A percentile compares a stretch with the other conserved stretches of the same genome.
Conservation (phyloP, 2,329 filamentous ascomycete species). For the Neurospora sp. region DNA sequence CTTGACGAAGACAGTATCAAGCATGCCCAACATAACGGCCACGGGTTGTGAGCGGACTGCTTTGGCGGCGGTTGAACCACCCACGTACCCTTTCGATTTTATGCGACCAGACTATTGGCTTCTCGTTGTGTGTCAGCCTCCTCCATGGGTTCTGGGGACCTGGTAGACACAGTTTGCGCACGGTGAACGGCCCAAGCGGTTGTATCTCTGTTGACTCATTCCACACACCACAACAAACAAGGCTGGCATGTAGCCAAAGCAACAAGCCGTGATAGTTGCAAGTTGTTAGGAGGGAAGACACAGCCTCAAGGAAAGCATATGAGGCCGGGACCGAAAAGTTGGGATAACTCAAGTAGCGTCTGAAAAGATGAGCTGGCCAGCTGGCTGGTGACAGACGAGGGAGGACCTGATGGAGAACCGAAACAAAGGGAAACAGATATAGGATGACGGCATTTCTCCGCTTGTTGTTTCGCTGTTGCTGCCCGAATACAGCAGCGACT, state of each 20-base stretch:
- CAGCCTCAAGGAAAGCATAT: not conserved
- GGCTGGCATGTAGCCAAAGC: not conserved
- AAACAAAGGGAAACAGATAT: constrained; percentile 9
- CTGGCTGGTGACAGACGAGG: constrained; percentile 6
- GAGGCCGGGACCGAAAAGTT: not conserved
- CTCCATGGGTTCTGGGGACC: not conserved
- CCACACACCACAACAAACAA: not conserved
- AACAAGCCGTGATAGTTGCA: not conserved
- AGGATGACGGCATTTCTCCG: constrained; percentile 18
- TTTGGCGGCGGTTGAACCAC: not conserved
- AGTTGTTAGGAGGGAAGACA: not conserved
- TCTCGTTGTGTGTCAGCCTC: not conserved
- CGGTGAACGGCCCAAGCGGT: not conserved
- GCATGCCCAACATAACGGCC: not conserved
- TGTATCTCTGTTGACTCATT: not conserved
- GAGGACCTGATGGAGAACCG: not conserved
- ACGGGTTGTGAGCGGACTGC: not conserved
- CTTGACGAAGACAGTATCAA: not conserved
- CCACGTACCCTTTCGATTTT: not conserved
- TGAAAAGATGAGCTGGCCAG: not conserved
- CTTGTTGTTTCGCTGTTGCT: constrained; percentile 28
- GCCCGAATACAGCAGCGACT: constrained; percentile 27
- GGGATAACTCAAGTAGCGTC: not conserved
- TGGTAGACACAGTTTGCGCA: not conserved
- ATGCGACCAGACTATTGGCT: not conserved